Base-by-base conservation (phyloP, 2,329 filamentous ascomycete species). In the Aspergillus novoparasiticus region DNA sequence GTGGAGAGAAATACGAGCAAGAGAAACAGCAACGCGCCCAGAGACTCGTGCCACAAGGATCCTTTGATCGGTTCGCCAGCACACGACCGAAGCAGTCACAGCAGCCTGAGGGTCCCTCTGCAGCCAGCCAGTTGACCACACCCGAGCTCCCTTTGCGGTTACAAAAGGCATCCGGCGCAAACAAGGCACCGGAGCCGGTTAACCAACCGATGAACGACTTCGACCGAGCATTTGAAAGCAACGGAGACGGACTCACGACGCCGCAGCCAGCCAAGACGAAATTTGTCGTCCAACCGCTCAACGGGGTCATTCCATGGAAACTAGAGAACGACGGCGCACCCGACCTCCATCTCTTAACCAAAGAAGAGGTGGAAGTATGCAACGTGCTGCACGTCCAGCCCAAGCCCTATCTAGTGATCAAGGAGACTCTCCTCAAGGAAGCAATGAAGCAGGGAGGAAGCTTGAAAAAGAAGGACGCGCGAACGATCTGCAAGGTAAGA, bases 341-440 rank as follows among this genome's bases (percentile, higher is more conserved):
- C 4, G 95, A 98, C 75, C 79, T 94, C 32, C 95, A 98, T 72
- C 86, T 99, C 0, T 82, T 99, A 50, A 92, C 91, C 0, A 85
- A 89, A 0, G 93, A 96, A 68, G 95, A 99, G 77, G 83, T 87
- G 5, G 92, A 96, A 72, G 82, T 99, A 0, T 99, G 95, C 80
- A 91, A 92, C 70, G 85, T 90, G 46, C 85, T 96, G 16, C 87
- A 93, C 48, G 81, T 99, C 58, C 91, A 95, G 77, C 95, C 95
- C 0, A 99, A 99, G 81, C 92, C 95, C 1, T 99, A 97, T 76
- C 80, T 97, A 6, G 93, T 93, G 73, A 93, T 98, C 78, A 99
- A 99, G 79, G 93, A 97, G 76, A 89, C 91, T 65, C 84, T 98
- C n/a, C 79, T 98, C 58, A 92, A 92, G 71, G 94, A 98, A 75